Percentiles rank a stretch among this genome's conserved stretches.
Evolutionary conservation across 1,139 yeast genomes (phyloP).

Genomic region (Lodderomyces elongisporus): DNA sequence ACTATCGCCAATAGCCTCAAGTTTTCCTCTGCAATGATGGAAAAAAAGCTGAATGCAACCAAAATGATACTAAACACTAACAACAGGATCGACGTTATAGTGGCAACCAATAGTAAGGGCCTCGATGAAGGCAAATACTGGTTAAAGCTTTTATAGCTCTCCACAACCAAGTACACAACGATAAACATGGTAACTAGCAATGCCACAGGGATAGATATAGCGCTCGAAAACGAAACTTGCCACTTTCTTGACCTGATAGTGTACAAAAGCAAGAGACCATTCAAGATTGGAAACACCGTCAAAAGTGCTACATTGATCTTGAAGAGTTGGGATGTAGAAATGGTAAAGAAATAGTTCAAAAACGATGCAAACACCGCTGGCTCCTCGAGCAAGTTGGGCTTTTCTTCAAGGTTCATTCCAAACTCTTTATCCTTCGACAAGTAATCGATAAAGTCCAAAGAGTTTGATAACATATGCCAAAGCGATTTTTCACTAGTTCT

Average conservation of each 20-base stretch:
- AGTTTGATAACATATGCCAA: slow-evolving; percentile 76
- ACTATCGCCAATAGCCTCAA: slow-evolving; percentile 57
- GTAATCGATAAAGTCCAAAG: slow-evolving; percentile 51
- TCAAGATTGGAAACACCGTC: slow-evolving; percentile 50
- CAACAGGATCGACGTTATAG: slow-evolving; percentile 46
- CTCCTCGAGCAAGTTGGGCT: too few relatives aligned
- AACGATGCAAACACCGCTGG: slow-evolving; percentile 62
- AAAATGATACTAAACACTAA: slow-evolving; percentile 53
- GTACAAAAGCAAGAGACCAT: slow-evolving; percentile 44
- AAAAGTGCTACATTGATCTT: slow-evolving; percentile 47
- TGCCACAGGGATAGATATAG: slow-evolving; percentile 49
- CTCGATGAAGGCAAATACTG: slow-evolving; percentile 59
- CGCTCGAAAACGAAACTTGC: slow-evolving; percentile 36
- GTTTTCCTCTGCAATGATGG: slow-evolving; percentile 23
- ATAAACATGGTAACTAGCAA: slow-evolving; percentile 27
- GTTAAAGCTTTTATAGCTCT: slow-evolving; percentile 36
- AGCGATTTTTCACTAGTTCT: slow-evolving; percentile 61
- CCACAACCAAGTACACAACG: slow-evolving; percentile 28
- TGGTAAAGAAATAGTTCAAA: slow-evolving; percentile 52
- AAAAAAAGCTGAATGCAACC: slow-evolving; percentile 32
- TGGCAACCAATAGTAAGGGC: slow-evolving; percentile 26
- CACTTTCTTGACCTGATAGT: slow-evolving; percentile 47
- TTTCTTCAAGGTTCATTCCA: too few relatives aligned
- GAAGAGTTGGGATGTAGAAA: slow-evolving; percentile 46
- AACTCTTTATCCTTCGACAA: slow-evolving; percentile 34